phyloP scores from a whole-genome alignment of 495 filamentous ascomycete genomes.

The Lasiosphaeriaceae sp. region DNA sequence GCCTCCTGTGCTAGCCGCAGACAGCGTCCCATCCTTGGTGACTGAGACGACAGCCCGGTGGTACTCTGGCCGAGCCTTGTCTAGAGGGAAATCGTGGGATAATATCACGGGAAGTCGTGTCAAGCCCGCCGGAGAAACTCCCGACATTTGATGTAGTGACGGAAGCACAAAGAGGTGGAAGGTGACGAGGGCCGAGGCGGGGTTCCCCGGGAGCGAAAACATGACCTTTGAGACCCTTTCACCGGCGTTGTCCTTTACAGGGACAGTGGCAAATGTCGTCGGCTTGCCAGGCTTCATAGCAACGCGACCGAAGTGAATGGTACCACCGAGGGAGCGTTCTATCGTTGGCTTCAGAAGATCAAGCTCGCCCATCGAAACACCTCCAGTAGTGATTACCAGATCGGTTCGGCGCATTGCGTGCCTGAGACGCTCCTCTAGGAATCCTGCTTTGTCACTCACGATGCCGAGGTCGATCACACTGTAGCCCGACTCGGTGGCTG shows the following conservation, averaged over 20 bases:
- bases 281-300: slow-evolving; percentile 98
- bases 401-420: slow-evolving; percentile 70
- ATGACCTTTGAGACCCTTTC: slow-evolving; percentile 63
- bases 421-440: slow-evolving; percentile 72
- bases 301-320: slow-evolving; percentile 94
- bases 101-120: slow-evolving; percentile 67
- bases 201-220: slow-evolving; percentile 93
- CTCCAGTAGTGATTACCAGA: slow-evolving; percentile 87
- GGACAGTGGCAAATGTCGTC: slow-evolving; percentile 90
- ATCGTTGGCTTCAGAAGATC: slow-evolving; percentile 97
- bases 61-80: slow-evolving; percentile 77
- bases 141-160: slow-evolving; percentile 68
- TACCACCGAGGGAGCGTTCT: slow-evolving; percentile 83
- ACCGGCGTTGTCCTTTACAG: slow-evolving; percentile 55
- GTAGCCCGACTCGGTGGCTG: slow-evolving; percentile 71
- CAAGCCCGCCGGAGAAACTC: slow-evolving; percentile 59
- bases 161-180: slow-evolving; percentile 93
- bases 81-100: slow-evolving; percentile 66
- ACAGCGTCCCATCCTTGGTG: slow-evolving; percentile 54
- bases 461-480: slow-evolving; percentile 84
- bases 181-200: slow-evolving; percentile 87
- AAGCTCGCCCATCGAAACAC: slow-evolving; percentile 97
- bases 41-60: slow-evolving; percentile 72
- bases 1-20: slow-evolving; percentile 79
- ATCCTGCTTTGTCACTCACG: slow-evolving; percentile 70